Base-by-base conservation (phyloP, 305 asterid species). In the Stenogyne calaminthoides region DNA sequence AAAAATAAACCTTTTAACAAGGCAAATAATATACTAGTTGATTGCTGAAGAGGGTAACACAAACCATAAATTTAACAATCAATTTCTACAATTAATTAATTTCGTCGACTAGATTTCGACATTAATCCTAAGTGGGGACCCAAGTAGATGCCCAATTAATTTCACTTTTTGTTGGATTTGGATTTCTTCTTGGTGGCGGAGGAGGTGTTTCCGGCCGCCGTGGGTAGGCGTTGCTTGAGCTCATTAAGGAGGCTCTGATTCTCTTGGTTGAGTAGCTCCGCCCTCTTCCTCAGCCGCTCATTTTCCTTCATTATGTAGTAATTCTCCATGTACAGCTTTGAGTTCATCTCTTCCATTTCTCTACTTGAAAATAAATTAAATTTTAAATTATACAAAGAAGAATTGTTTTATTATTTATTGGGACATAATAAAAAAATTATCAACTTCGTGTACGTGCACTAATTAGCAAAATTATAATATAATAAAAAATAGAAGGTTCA, bases 181-280 rank as follows among this genome's bases (percentile, higher is more conserved):
- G 76, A 32, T 71, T 84, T 85, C 76, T 84, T 90, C 62, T 87
- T 84, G 70, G 91, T 74, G 37, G 87, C 59, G 80, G 77, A 4
- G 63, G 73, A 5, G 66, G 82, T 16, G 80, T 67, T 75, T 55
- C 80, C 83, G 73, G 80, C 51, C 19, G 76, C 82, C 19, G 80
- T 76, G 20, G 75, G 25, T 12, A 81, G 85, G 76, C 87, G 77
- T 69, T 83, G 87, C 75, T 88, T 86, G 68, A 90, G 89, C 81
- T 93, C 84, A 44, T 69, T 88, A 39, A 84, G 87, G 36, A 93
- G 87, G 36, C 81, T 87, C 63, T 87, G 85, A 7, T 93, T 89
- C 82, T 93, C 97, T 79, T 91, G 88, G 88, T 87, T 80, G 51
- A 93, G 84, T 16, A 87, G 73, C 86, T 93, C 97, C 0, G 91